phyloP scores from a whole-genome alignment of 23 red algal genomes.

The Gracilaria gracilis region DNA sequence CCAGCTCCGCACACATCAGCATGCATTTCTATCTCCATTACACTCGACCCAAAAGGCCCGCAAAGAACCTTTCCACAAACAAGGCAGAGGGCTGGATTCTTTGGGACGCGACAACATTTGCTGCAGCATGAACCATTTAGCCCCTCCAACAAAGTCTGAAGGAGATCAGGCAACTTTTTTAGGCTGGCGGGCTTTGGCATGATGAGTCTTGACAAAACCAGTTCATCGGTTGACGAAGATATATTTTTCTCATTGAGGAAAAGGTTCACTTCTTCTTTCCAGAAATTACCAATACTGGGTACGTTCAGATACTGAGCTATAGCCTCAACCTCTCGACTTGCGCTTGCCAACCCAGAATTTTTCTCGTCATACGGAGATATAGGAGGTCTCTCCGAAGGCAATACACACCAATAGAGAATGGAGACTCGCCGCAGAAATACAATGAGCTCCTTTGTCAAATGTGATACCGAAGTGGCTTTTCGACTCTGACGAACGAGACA shows the following conservation, averaged over 20 bases:
- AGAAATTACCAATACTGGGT: background rate
- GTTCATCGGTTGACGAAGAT: background rate
- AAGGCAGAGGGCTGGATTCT: constrained; percentile 69
- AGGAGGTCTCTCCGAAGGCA: background rate
- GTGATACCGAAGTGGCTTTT: background rate
- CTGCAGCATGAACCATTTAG: constrained; percentile 39
- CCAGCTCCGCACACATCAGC: constrained; percentile 68
- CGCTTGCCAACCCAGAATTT: background rate
- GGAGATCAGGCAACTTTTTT: constrained; percentile 41
- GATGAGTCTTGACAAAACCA: background rate
- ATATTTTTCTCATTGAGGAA: background rate
- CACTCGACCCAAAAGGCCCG: constrained; percentile 11
- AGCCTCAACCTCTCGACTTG: background rate
- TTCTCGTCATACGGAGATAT: background rate
- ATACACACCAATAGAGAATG: constrained; percentile 8
- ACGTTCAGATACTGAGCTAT: constrained; percentile 12
- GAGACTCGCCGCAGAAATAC: constrained; percentile 16
- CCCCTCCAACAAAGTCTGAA: constrained; percentile 68
- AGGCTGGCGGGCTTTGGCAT: constrained; percentile 51
- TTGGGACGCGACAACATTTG: constrained; percentile 43
- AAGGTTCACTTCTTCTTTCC: background rate
- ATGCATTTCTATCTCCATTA: constrained; percentile 38
- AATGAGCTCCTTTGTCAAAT: background rate
- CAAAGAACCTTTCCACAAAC: constrained; percentile 80
- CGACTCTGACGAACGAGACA: background rate